Evolutionary conservation across 352 stramenopile species (phyloP).

Genomic region (Phytophthora melonis): DNA sequence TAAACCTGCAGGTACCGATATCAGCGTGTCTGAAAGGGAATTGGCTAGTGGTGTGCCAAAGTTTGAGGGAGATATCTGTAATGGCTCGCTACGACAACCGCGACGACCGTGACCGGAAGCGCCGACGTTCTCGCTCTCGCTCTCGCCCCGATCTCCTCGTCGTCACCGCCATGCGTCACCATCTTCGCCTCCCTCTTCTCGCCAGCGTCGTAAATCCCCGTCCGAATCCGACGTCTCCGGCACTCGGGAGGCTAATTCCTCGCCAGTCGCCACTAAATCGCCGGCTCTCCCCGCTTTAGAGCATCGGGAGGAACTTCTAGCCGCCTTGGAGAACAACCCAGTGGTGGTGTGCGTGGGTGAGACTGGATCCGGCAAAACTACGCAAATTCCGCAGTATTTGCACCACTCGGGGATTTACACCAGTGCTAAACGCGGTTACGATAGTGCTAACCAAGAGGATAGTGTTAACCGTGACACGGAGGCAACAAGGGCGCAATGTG

Average conservation of each 20-base stretch:
- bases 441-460: neutral
- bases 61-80: too few species aligned
- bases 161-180: neutral
- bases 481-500: conserved; percentile 26
- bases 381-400: conserved; percentile 86
- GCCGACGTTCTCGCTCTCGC: conserved; percentile 26
- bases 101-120: conserved; percentile 26
- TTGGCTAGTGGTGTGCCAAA: too few species aligned
- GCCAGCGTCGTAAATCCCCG: neutral
- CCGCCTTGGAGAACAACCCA: conserved; percentile 53
- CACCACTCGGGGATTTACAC: conserved; percentile 52
- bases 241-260: conserved; percentile 20
- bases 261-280: conserved; percentile 1
- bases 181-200: conserved; percentile 14
- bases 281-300: conserved; percentile 35
- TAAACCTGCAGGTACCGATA: too few species aligned
- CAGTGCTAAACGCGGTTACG: conserved; percentile 24
- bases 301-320: conserved; percentile 72
- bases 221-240: conserved; percentile 26
- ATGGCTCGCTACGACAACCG: conserved; percentile 22
- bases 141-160: conserved; percentile 6
- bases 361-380: conserved; percentile 97
- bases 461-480: neutral
- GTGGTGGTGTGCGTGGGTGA: conserved; percentile 92
- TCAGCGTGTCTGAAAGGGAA: too few species aligned